These are phyloP conservation scores for Emergomyces pasteurianus DNA, from an alignment of 2,329 filamentous ascomycete genomes.

Conservation along the genomic window DNA sequence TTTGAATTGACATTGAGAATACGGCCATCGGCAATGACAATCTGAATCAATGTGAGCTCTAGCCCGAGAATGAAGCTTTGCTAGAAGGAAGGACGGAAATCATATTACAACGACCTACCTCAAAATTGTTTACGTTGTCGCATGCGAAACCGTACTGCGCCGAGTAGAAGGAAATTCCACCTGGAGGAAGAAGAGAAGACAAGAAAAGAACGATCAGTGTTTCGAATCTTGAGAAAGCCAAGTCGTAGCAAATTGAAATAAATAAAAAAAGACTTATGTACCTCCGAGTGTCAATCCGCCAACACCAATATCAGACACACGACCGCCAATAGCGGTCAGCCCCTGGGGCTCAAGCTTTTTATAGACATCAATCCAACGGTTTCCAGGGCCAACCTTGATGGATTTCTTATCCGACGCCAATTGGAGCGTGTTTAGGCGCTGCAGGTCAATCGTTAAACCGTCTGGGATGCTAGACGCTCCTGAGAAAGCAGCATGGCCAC, in stretches of 20 bases:
- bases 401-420: constrained; percentile 19
- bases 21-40: constrained; percentile 31
- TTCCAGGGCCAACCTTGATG: constrained; percentile 23
- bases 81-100: neutral
- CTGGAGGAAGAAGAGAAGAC: constrained; percentile 8
- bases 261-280: constrained; percentile 3
- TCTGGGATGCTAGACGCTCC: constrained; percentile 40
- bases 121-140: constrained; percentile 25
- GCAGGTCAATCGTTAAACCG: constrained; percentile 25
- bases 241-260: neutral
- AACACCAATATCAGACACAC: constrained; percentile 18
- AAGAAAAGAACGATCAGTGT: neutral
- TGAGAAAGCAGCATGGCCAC: constrained; percentile 46
- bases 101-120: constrained; percentile 13
- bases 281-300: constrained; percentile 18
- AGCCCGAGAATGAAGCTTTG: neutral
- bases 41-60: constrained; percentile 14
- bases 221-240: neutral
- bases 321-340: constrained; percentile 24
- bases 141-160: constrained; percentile 24
- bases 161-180: constrained; percentile 25
- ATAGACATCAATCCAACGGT: constrained; percentile 25
- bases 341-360: constrained; percentile 19
- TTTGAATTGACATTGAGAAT: constrained; percentile 28
- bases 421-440: constrained; percentile 18